Evolutionary conservation across 78 protist species (phyloP).

Genomic region (Fonticula alba): DNA sequence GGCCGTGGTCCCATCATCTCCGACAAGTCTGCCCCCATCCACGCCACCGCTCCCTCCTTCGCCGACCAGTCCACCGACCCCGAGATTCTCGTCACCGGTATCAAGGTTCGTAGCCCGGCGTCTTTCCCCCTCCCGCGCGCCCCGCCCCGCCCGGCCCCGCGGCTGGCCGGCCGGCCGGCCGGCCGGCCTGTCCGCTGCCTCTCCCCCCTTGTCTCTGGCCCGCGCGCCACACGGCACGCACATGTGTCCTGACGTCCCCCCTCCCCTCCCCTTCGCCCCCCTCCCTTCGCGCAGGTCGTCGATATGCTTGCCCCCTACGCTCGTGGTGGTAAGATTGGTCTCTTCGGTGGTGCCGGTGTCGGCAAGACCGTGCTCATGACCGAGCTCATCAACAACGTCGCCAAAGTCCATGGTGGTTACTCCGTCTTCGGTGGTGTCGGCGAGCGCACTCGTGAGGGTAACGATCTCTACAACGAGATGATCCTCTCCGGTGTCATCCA

Average conservation of each 20-base stretch:
- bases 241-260: too few relatives aligned
- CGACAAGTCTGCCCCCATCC: conserved; percentile 49
- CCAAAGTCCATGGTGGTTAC: conserved; percentile 95
- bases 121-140: too few relatives aligned
- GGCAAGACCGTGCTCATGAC: conserved; percentile 94
- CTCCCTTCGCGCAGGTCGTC: conserved; percentile 55
- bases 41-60: conserved; percentile 72
- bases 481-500: conserved; percentile 86
- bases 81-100: conserved; percentile 87
- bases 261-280: too few relatives aligned
- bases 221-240: too few relatives aligned
- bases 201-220: too few relatives aligned
- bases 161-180: too few relatives aligned
- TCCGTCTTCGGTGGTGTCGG: conserved; percentile 99
- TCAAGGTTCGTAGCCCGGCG: conserved; percentile 72
- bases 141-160: too few relatives aligned
- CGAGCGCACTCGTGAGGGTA: conserved; percentile 98
- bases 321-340: conserved; percentile 96
- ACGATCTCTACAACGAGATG: conserved; percentile 97
- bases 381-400: conserved; percentile 97
- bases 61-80: conserved; percentile 66
- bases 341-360: conserved; percentile 99
- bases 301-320: conserved; percentile 93
- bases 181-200: too few relatives aligned
- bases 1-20: conserved; percentile 77